Evolutionary conservation across 2,329 filamentous ascomycete genomes (phyloP).

Genomic region (Pezicula carpinea): DNA sequence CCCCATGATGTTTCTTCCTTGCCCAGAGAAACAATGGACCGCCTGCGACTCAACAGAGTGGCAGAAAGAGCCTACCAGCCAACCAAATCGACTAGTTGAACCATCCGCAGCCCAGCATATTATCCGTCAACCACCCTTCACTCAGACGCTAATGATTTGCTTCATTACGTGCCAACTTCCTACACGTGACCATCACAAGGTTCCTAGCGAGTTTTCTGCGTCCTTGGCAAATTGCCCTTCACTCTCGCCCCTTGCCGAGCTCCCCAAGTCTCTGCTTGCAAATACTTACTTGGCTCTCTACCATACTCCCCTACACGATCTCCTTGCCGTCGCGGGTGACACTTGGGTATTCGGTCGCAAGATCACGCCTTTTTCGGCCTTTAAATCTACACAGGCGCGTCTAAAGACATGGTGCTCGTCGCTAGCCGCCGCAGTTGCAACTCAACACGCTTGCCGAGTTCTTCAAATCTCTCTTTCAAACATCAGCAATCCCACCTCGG

Average conservation of each 20-base stretch:
- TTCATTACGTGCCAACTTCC: conserved; percentile 20
- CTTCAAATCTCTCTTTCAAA: conserved; percentile 41
- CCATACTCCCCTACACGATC: conserved; percentile 52
- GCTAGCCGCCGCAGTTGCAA: conserved; percentile 40
- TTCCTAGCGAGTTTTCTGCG: conserved; percentile 13
- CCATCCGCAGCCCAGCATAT: conserved; percentile 9
- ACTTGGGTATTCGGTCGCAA: conserved; percentile 49
- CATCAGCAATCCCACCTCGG: conserved; percentile 6
- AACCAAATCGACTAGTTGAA: conserved; percentile 14
- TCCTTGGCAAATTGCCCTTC: conserved; percentile 8
- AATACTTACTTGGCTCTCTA: conserved; percentile 54
- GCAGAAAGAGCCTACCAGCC: conserved; percentile 3
- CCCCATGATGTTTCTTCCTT: conserved; percentile 17
- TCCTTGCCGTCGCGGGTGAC: conserved; percentile 54
- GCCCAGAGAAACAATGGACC: conserved; percentile 44
- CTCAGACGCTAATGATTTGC: conserved; percentile 21
- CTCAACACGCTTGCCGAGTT: conserved; percentile 46
- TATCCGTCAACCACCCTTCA: conserved; percentile 12
- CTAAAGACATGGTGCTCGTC: conserved; percentile 43
- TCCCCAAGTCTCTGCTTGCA: conserved; percentile 38
- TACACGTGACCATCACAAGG: conserved; percentile 26
- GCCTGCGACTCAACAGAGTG: conserved; percentile 32
- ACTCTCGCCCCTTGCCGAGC: conserved; percentile 15
- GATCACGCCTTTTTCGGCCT: conserved; percentile 38
- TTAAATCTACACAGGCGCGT: conserved; percentile 41